Conservation (phyloP, 2,329 filamentous ascomycete species). For the Talaromyces pinophilus region DNA sequence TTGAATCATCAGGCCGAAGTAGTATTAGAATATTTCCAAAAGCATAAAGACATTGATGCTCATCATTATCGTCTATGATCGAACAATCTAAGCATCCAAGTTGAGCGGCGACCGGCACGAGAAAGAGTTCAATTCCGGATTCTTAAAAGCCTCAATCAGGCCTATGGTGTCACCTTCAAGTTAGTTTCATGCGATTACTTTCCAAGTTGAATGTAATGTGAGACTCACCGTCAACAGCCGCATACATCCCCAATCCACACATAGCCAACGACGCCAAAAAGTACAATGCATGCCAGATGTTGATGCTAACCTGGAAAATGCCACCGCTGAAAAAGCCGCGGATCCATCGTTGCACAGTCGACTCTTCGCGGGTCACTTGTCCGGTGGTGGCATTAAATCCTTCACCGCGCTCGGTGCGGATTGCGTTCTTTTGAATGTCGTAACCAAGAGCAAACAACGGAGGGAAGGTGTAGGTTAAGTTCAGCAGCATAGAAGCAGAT, state of each 20-base stretch:
- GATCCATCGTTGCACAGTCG: conserved; percentile 26
- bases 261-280: conserved; percentile 28
- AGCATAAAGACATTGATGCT: not conserved
- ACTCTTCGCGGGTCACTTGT: conserved; percentile 24
- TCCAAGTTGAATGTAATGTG: too few relatives aligned
- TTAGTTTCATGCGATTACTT: not conserved
- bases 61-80: not conserved
- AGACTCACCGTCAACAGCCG: conserved; percentile 28
- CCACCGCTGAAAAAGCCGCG: conserved; percentile 31
- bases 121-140: conserved; percentile 32
- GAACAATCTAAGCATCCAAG: conserved; percentile 17
- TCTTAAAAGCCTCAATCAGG: conserved; percentile 34
- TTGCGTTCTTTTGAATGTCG: conserved; percentile 33
- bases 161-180: not conserved
- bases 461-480: conserved; percentile 53
- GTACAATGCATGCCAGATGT: conserved; percentile 30
- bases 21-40: too few relatives aligned
- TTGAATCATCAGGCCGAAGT: too few relatives aligned
- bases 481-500: conserved; percentile 47
- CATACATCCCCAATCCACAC: conserved; percentile 31
- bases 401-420: conserved; percentile 30
- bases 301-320: conserved; percentile 24
- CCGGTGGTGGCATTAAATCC: conserved; percentile 31
- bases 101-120: conserved; percentile 33
- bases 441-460: conserved; percentile 37